Base-by-base conservation (phyloP, 2,329 filamentous ascomycete genomes). In the Rhexocercosporidium sp. region DNA sequence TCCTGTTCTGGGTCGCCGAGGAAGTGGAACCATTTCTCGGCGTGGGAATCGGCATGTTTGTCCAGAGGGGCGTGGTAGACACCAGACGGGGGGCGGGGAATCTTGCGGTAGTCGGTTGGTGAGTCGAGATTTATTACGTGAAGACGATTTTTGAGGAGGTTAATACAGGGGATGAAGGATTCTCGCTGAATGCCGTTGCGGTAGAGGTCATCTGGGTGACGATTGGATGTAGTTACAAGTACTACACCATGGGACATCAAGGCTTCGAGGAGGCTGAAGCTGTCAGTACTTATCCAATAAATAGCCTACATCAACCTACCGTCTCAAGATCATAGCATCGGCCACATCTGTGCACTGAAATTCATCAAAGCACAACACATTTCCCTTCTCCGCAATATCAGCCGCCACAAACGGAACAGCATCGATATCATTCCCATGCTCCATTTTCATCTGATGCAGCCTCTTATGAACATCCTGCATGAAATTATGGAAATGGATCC, bases 401-500 rank as follows among this genome's bases (percentile, higher is more conserved):
- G 95, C 96, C 1, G 95, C 95, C 20, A 98, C 91, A 77, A 96
- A 96, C 0, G 95, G 95, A 53, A 98, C 87, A 0, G 89, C 93
- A 79, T 99, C 96, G 46, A 97, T 86, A 73, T 97, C 94, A 77
- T 90, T 94, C 34, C 96, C 96, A 78, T 97, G 88, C 74, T 90
- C 82, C 86, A 96, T 91, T 82, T 97, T 97, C 81, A 97, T 90
- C 77, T 88, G 89, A 82, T 98, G 96, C 75, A 98, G 82, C 68
- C 95, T 87, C 79, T 91, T 93, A 81, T 99, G 96, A 59, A 98
- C 91, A 79, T 97, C 92, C 79, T 98, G 96, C 96, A 99, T 99
- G 83, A 99, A 99, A 79, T 97, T 97, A 83, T 98, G 94, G 81
- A 99, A 99, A 82, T 99, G 96, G 76, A 99, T 97, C 57, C 96